Evolutionary conservation across 169 alveolate genomes (phyloP).

Genomic region (Plasmodium knowlesi): DNA sequence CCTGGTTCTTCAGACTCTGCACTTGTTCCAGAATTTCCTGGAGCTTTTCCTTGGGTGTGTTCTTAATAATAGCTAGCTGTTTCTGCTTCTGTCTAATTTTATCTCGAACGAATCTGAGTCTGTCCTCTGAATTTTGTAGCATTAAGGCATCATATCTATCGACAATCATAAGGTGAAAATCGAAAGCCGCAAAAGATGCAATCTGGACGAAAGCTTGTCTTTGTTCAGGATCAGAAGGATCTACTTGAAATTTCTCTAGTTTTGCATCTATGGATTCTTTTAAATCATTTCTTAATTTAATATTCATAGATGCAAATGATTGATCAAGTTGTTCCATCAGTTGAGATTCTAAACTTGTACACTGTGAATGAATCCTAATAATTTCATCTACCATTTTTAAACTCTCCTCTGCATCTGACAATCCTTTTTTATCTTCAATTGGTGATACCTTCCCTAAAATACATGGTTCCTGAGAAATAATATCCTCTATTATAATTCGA

Average conservation of each 20-base stretch:
- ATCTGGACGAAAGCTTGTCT: conserved; percentile 85
- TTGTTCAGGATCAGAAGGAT: conserved; percentile 76
- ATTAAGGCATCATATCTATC: conserved; percentile 86
- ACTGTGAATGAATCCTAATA: conserved; percentile 77
- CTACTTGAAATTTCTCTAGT: conserved; percentile 80
- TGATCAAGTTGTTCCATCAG: conserved; percentile 83
- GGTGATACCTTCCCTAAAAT: conserved; percentile 83
- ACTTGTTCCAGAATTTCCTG: conserved; percentile 81
- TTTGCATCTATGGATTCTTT: conserved; percentile 83
- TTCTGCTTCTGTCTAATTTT: conserved; percentile 79
- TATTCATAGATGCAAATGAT: conserved; percentile 82
- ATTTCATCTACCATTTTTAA: conserved; percentile 84
- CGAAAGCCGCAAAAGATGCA: conserved; percentile 86
- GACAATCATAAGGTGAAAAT: conserved; percentile 82
- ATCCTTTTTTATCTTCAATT: conserved; percentile 82
- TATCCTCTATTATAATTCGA: conserved; percentile 78
- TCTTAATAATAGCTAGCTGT: conserved; percentile 83
- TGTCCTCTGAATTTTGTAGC: conserved; percentile 84
- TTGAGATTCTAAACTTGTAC: conserved; percentile 81
- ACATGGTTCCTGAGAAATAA: conserved; percentile 84
- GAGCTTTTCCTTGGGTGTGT: conserved; percentile 84
- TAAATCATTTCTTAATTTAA: conserved; percentile 79
- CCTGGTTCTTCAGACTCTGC: conserved; percentile 74
- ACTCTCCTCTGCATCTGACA: conserved; percentile 79
- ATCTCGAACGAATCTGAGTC: conserved; percentile 83